These are phyloP conservation scores for Paecilomyces niveus DNA, from an alignment of 2,329 filamentous ascomycete genomes.

Conservation along the genomic window DNA sequence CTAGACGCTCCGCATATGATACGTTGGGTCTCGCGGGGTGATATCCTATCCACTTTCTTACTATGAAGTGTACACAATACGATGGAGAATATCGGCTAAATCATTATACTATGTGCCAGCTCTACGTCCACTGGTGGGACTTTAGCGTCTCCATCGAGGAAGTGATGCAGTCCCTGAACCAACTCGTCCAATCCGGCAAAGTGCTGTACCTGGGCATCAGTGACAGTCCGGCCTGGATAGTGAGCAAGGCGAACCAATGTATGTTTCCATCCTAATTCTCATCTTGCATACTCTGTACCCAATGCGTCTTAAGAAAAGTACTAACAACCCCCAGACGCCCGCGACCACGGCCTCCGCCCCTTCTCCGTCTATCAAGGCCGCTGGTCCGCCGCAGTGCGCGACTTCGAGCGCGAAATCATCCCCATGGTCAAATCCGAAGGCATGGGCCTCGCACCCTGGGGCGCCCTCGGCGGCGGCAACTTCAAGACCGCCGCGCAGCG, in stretches of 20 bases:
- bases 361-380: slow-evolving; percentile 64
- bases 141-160: slow-evolving; percentile 57
- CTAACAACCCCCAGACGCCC: slow-evolving; percentile 43
- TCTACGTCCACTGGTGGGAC: slow-evolving; percentile 48
- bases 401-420: slow-evolving; percentile 63
- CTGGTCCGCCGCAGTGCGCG: slow-evolving; percentile 55
- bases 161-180: slow-evolving; percentile 61
- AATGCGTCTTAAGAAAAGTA: not conserved
- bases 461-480: slow-evolving; percentile 43
- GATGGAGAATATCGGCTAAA: not conserved
- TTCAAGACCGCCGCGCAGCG: slow-evolving; percentile 37
- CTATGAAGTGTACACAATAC: not conserved
- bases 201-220: slow-evolving; percentile 62
- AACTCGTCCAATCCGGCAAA: slow-evolving; percentile 53
- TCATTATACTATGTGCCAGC: not conserved
- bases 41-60: not conserved
- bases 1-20: not conserved
- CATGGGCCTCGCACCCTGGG: slow-evolving; percentile 54
- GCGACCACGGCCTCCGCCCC: slow-evolving; percentile 60
- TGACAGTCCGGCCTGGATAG: slow-evolving; percentile 64
- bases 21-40: not conserved
- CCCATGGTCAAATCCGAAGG: slow-evolving; percentile 57
- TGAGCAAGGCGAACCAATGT: slow-evolving; percentile 57
- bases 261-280: slow-evolving; percentile 8
- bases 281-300: slow-evolving; percentile 1